Conservation (phyloP, 805 yeast genomes). For the Wickerhamiella brachini region DNA sequence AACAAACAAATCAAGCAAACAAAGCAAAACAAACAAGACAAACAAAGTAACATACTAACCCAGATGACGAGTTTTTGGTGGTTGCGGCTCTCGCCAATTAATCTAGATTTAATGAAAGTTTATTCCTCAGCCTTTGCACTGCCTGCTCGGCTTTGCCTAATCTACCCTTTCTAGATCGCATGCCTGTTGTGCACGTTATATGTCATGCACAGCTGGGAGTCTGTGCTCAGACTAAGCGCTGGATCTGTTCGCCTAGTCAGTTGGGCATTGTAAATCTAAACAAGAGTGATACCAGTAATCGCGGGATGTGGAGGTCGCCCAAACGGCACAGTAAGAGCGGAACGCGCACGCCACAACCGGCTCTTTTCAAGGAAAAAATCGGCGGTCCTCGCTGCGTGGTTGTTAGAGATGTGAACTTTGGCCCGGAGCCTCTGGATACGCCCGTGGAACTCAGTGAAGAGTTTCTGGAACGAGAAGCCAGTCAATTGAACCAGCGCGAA, state of each 20-base stretch:
- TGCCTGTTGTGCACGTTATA: no score
- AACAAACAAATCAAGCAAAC: no score
- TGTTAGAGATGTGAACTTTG: not conserved
- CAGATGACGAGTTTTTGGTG: constrained; percentile 1
- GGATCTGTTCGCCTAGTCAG: no score
- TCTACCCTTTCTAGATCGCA: no score
- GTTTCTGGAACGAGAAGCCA: not conserved
- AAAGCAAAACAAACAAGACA: not conserved
- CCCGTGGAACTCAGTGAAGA: not conserved
- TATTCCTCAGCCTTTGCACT: not conserved
- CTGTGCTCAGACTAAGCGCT: no score
- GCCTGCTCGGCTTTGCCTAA: no score
- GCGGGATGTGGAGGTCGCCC: constrained; percentile 1
- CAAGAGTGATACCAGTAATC: no score
- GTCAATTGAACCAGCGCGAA: not conserved
- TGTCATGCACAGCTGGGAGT: no score
- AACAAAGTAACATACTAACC: not conserved
- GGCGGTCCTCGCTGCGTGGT: not conserved
- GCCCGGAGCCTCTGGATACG: constrained; percentile 1
- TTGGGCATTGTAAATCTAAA: no score
- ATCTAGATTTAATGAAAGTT: not conserved
- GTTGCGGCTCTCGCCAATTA: not conserved
- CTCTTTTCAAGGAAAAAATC: not conserved
- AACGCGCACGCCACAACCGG: not conserved
- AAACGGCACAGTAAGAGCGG: not conserved